A percentile compares a stretch with the other conserved stretches of the same genome.
phyloP scores from a whole-genome alignment of 2,329 filamentous ascomycete species.

The Xylaria sp. region DNA sequence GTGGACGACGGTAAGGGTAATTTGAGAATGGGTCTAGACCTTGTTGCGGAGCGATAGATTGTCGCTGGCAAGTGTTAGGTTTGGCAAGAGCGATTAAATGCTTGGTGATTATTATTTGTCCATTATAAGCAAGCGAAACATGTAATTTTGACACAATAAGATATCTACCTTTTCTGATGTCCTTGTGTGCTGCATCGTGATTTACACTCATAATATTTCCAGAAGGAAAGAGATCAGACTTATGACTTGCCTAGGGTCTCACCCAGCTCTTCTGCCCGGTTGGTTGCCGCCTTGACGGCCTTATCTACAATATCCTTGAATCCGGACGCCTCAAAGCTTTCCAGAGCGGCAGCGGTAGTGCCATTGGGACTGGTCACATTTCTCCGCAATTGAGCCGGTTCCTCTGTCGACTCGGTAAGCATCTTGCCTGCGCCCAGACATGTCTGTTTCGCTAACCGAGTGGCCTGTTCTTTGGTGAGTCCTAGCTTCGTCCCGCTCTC shows the following conservation, averaged over 20 bases:
- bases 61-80: no score
- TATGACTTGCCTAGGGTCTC: constrained; percentile 48
- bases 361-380: constrained; percentile 66
- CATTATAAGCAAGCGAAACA: not conserved
- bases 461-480: constrained; percentile 60
- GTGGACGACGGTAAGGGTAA: not conserved
- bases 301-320: constrained; percentile 58
- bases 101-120: not conserved
- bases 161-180: not conserved
- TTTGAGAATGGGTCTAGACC: not conserved
- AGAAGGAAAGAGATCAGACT: not conserved
- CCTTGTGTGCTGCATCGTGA: constrained; percentile 11
- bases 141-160: constrained; percentile 14
- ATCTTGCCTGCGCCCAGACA: constrained; percentile 64
- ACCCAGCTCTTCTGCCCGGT: constrained; percentile 57
- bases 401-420: constrained; percentile 59
- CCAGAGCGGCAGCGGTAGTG: constrained; percentile 61
- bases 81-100: not conserved
- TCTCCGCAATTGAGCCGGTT: constrained; percentile 59
- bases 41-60: no score
- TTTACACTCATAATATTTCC: not conserved
- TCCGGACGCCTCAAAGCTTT: constrained; percentile 59
- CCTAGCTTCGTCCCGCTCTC: constrained; percentile 57
- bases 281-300: constrained; percentile 59
- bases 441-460: constrained; percentile 61